A percentile compares a stretch with the other conserved stretches of the same genome.
phyloP scores from a whole-genome alignment of 2,329 filamentous ascomycete species.

The Curvularia spicifera region DNA sequence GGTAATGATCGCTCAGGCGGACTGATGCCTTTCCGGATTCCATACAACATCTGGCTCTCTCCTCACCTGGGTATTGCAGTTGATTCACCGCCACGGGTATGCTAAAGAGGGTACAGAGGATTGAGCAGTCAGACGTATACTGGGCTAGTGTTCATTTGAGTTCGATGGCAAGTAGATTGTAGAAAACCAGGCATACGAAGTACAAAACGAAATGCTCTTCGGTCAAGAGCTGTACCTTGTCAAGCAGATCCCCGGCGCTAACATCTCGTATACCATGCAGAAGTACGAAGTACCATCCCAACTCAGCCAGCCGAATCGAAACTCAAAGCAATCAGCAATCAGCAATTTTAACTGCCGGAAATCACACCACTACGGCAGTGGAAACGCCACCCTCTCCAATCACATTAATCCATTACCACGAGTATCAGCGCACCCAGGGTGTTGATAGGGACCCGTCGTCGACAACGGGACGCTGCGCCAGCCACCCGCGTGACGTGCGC shows the following conservation, averaged over 20 bases:
- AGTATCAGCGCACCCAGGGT: slow-evolving; percentile 9
- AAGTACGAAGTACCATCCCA: neutral
- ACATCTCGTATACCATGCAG: neutral
- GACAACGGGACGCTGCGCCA: slow-evolving; percentile 24
- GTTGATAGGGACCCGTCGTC: slow-evolving; percentile 17
- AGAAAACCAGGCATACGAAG: neutral
- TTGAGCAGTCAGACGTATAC: too few relatives aligned
- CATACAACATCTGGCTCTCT: neutral
- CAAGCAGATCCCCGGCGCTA: neutral
- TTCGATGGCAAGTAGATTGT: too few relatives aligned
- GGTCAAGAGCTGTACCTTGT: neutral
- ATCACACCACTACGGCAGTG: slow-evolving; percentile 5
- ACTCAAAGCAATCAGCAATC: neutral
- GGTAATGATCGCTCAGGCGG: neutral
- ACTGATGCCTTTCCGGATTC: neutral
- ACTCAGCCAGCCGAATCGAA: neutral
- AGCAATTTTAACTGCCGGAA: neutral
- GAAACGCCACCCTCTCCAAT: neutral
- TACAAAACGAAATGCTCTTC: neutral
- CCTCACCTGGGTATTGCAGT: neutral
- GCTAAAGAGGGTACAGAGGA: too few relatives aligned
- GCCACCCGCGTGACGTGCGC: slow-evolving; percentile 21
- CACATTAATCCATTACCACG: slow-evolving; percentile 13
- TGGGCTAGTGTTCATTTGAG: too few relatives aligned
- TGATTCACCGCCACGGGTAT: neutral